Percentiles rank a stretch among this genome's conserved stretches.
phyloP scores from a whole-genome alignment of 208 protist genomes.

The Crithidia sp. region DNA sequence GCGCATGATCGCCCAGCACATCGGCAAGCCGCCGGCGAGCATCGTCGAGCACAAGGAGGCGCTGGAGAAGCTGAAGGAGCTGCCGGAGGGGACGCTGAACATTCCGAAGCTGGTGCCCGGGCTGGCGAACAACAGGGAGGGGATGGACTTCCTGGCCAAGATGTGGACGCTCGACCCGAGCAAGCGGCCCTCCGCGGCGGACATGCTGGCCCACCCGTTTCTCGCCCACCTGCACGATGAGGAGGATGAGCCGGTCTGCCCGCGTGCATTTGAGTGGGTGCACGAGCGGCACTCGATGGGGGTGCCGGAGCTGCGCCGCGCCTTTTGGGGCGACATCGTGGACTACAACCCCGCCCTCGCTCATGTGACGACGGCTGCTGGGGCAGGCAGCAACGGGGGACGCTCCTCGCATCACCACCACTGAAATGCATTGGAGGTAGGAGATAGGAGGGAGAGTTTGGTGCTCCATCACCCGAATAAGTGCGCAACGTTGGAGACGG shows the following conservation, averaged over 20 bases:
- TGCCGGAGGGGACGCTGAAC: constrained; percentile 71
- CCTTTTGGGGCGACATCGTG: constrained; percentile 90
- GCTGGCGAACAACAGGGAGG: constrained; percentile 60
- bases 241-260: constrained; percentile 78
- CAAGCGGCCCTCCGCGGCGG: constrained; percentile 75
- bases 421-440: constrained; percentile 1
- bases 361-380: not conserved
- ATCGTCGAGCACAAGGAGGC: constrained; percentile 85
- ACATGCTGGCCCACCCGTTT: constrained; percentile 87
- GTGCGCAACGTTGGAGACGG: too few species aligned
- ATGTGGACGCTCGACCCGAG: constrained; percentile 81
- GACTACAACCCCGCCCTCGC: constrained; percentile 76
- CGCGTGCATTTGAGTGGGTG: constrained; percentile 66
- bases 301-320: constrained; percentile 64
- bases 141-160: constrained; percentile 80
- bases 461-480: too few species aligned
- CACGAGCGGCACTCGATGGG: constrained; percentile 81
- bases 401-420: constrained; percentile 23
- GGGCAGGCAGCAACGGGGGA: not conserved
- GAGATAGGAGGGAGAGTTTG: too few species aligned
- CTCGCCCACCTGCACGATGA: constrained; percentile 85
- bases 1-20: constrained; percentile 85
- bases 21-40: constrained; percentile 94
- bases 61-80: constrained; percentile 77
- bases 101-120: constrained; percentile 74